Conservation (phyloP, 306 rosid genomes). For the Cyclanthera cordifolia region DNA sequence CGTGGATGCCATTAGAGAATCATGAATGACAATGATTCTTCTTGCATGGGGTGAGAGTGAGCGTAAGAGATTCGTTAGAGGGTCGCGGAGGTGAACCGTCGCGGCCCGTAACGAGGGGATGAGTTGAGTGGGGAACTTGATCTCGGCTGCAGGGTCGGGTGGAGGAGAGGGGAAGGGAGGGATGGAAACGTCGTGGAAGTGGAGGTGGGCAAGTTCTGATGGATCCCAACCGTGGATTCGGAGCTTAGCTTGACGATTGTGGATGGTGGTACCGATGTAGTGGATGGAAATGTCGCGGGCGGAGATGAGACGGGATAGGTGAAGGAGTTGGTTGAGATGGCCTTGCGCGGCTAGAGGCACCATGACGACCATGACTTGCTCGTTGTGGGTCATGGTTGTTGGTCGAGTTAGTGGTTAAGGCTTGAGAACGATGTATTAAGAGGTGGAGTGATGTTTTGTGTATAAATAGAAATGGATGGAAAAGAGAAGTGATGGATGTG, state of each 20-base stretch:
- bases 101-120: conserved; percentile 42
- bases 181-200: conserved; percentile 35
- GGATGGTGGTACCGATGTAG: conserved; percentile 37
- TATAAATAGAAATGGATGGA: background rate
- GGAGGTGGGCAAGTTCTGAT: conserved; percentile 20
- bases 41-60: conserved; percentile 27
- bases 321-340: conserved; percentile 81
- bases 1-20: conserved; percentile 46
- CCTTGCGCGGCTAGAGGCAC: conserved; percentile 73
- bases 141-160: conserved; percentile 30
- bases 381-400: background rate
- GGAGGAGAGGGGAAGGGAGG: conserved; percentile 38
- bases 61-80: conserved; percentile 26
- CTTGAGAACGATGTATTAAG: background rate
- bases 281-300: conserved; percentile 41
- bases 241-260: conserved; percentile 43
- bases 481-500: background rate
- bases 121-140: conserved; percentile 55
- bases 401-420: background rate
- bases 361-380: conserved; percentile 36
- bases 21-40: conserved; percentile 45
- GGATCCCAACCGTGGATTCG: conserved; percentile 51
- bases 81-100: conserved; percentile 25
- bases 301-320: conserved; percentile 50
- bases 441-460: background rate